Base-by-base conservation (phyloP, 331 rosid genomes). In the Malus hybrid region DNA sequence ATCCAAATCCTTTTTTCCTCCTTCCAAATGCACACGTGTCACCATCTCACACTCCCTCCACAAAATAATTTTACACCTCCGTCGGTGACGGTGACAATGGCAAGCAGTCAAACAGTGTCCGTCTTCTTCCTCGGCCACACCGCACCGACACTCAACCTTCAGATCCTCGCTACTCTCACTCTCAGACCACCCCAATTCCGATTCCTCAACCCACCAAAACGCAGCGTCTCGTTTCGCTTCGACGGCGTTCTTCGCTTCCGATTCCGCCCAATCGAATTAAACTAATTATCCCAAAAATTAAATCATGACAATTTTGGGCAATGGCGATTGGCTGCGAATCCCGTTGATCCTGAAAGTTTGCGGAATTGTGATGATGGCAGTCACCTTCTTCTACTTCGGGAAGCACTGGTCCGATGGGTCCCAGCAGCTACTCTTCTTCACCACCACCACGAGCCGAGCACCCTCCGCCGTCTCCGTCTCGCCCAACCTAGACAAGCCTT, bases 391-490 rank as follows among this genome's bases (percentile, higher is more conserved):
- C 75, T 90, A 84, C 92, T 60, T 94, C 0, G 97, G 99, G 10
- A 85, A 87, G 80, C 89, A 86, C 73, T 87, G 89, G 90, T 84
- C 97, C 74, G 81, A 82, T 20, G 80, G 85, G n/a, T 63, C 80
- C 77, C 86, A 78, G 72, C 97, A 89, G 79, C 93, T 90, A 82
- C 74, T 94, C 83, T 89, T 90, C 96, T 86, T 80, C 89, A 32
- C 88, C 69, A 18, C 80, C 53, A n/a, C 80, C 53, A 16, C 75
- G 12, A 9, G 58, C 75, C 82, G 36, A 16, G 48, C 82, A 29
- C 71, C 87, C 5, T 6, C 77, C 30, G 4, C 76, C 4, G 88
- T 92, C 73, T 48, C 92, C 11, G 30, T 78, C 36, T 94, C 99
- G 16, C 96, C 97, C 34, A 90, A 92, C 79, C 63, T 52, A 73